A percentile compares a stretch with the other conserved stretches of the same genome.
Conservation (phyloP, 148 eudicot species). For the Amaranthus hypochondriacus region DNA sequence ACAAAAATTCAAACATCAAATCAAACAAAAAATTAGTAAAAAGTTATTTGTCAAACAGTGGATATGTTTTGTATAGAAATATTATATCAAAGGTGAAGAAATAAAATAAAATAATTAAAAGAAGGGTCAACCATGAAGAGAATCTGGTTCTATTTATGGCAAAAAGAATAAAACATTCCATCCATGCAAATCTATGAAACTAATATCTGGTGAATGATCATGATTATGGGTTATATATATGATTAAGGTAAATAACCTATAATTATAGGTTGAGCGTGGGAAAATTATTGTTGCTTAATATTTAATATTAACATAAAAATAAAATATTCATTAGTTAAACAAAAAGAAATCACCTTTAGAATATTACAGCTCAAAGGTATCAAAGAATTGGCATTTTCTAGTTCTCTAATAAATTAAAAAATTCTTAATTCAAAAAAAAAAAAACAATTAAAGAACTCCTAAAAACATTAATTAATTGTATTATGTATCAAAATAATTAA, state of each 20-base stretch:
- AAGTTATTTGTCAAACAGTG: too few relatives aligned
- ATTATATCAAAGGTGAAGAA: background rate
- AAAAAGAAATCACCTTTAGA: slow-evolving; percentile 1
- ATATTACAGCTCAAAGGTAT: background rate
- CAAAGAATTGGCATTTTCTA: slow-evolving; percentile 8
- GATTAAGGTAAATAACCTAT: slow-evolving; percentile 4
- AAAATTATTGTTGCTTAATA: slow-evolving; percentile 15
- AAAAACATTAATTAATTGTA: too few relatives aligned
- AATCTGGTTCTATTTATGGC: slow-evolving; percentile 22
- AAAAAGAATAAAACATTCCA: slow-evolving; percentile 30
- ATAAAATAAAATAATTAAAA: background rate
- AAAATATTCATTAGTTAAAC: background rate
- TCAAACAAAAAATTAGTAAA: too few relatives aligned
- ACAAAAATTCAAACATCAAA: too few relatives aligned
- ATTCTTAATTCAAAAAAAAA: background rate
- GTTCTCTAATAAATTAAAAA: background rate
- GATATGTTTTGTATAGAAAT: too few relatives aligned
- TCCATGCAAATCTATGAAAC: slow-evolving; percentile 21
- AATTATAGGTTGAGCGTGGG: slow-evolving; percentile 26
- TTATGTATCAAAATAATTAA: too few relatives aligned
- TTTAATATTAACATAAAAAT: background rate
- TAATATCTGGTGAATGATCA: background rate
- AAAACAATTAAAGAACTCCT: too few relatives aligned
- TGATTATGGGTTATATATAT: slow-evolving; percentile 4
- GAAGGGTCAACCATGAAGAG: slow-evolving; percentile 29